Conservation (phyloP, 768 basidiomycete genomes). For the Tulasnella sp. region DNA sequence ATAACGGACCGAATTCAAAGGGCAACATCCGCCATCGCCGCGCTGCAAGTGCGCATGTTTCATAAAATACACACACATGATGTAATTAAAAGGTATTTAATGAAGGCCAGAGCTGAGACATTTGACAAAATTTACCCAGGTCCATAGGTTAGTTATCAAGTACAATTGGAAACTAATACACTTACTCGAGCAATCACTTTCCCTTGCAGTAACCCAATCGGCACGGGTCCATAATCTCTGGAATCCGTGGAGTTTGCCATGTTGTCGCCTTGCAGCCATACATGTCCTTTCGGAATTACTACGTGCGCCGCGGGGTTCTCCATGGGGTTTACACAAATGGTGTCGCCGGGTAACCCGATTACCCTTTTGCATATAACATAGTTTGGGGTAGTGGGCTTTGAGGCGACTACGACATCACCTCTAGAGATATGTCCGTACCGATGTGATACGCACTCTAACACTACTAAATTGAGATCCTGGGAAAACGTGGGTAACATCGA, state of each 20-base stretch:
- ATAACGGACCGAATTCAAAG: no score
- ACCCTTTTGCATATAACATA: constrained; percentile 77
- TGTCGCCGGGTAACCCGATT: constrained; percentile 80
- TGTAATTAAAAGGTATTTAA: no score
- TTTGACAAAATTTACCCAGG: no score
- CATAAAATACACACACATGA: no score
- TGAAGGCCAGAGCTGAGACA: no score
- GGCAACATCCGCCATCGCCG: no score
- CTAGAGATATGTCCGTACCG: constrained; percentile 37
- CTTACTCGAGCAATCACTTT: constrained; percentile 31
- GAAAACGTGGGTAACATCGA: constrained; percentile 30
- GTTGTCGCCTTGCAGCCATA: constrained; percentile 92
- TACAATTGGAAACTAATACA: no score
- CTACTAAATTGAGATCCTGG: constrained; percentile 23
- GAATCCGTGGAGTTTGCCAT: constrained; percentile 73
- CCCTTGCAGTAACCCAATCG: constrained; percentile 62
- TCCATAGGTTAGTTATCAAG: no score
- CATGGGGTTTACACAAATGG: constrained; percentile 71
- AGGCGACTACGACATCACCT: constrained; percentile 64
- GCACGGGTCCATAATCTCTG: constrained; percentile 82
- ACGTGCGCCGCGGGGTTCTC: constrained; percentile 45
- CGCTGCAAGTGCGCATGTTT: no score
- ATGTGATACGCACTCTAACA: constrained; percentile 17
- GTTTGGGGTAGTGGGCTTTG: constrained; percentile 54
- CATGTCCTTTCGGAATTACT: constrained; percentile 65